Conservation (phyloP, 169 alveolate genomes). For the Besnoitia besnoiti region DNA sequence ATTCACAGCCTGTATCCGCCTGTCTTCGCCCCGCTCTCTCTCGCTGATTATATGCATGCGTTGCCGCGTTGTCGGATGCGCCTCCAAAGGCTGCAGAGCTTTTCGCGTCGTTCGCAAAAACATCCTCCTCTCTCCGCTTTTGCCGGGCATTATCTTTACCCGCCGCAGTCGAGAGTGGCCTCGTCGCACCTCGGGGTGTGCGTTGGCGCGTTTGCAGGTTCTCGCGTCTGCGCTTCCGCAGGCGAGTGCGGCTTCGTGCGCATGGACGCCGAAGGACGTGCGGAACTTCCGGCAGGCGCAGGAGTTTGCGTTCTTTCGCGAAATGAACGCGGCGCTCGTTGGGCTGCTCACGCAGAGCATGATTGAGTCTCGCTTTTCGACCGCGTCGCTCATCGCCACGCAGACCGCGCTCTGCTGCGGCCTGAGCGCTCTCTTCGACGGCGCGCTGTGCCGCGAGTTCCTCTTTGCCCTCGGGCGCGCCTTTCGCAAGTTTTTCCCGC, state of each 20-base stretch:
- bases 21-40: too few species aligned
- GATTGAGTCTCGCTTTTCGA: slow-evolving; percentile 37
- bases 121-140: too few species aligned
- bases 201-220: not conserved
- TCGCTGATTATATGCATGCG: too few species aligned
- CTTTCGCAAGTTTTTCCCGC: slow-evolving; percentile 34
- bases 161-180: too few species aligned
- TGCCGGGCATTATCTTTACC: too few species aligned
- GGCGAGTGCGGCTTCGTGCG: not conserved
- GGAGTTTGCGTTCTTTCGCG: not conserved
- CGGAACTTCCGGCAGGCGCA: not conserved
- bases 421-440: slow-evolving; percentile 44
- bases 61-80: too few species aligned
- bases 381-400: slow-evolving; percentile 59
- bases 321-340: not conserved
- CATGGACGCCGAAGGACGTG: not conserved
- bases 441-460: slow-evolving; percentile 22
- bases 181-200: too few species aligned
- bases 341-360: slow-evolving; percentile 28
- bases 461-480: slow-evolving; percentile 34
- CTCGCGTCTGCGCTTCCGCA: not conserved
- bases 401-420: slow-evolving; percentile 65
- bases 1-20: too few species aligned
- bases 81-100: too few species aligned
- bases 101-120: too few species aligned